These are phyloP conservation scores for Hypoxylon sp. DNA, from an alignment of 2,329 filamentous ascomycete species.

Conservation along the genomic window DNA sequence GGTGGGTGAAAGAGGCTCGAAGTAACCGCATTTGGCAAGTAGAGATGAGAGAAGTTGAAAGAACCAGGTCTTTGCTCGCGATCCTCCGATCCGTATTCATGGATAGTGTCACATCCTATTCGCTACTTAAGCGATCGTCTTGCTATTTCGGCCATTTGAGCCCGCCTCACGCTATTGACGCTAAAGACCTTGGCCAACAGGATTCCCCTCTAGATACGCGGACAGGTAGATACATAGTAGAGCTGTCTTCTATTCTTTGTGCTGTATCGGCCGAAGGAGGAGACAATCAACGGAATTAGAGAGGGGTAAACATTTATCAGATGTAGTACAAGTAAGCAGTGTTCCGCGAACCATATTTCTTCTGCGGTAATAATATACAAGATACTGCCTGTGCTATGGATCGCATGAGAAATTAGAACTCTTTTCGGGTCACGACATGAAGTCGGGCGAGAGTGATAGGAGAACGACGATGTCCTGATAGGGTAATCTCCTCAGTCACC, in stretches of 20 bases:
- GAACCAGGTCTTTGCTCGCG: slow-evolving; percentile 18
- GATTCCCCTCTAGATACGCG: slow-evolving; percentile 20
- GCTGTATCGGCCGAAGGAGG: slow-evolving; percentile 13
- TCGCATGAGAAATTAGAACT: background rate
- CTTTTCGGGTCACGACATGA: background rate
- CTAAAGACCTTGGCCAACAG: slow-evolving; percentile 25
- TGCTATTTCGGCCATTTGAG: slow-evolving; percentile 20
- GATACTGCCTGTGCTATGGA: slow-evolving; percentile 2
- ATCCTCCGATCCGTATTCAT: slow-evolving; percentile 34
- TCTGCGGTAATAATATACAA: background rate
- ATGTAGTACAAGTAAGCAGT: background rate
- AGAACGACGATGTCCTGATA: slow-evolving; percentile 5
- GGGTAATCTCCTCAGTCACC: slow-evolving; percentile 17
- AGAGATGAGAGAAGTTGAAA: slow-evolving; percentile 25
- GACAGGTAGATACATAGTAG: slow-evolving; percentile 10
- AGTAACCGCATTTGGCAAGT: slow-evolving; percentile 36
- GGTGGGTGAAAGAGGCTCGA: slow-evolving; percentile 19
- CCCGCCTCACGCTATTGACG: slow-evolving; percentile 31
- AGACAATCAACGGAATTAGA: slow-evolving; percentile 5
- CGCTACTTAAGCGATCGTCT: slow-evolving; percentile 9
- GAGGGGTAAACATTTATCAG: slow-evolving; percentile 1
- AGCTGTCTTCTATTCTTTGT: no score
- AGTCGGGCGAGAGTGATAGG: background rate
- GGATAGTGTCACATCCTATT: slow-evolving; percentile 28
- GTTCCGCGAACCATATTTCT: background rate